Evolutionary conservation across 2,329 filamentous ascomycete genomes (phyloP), one percentile per base, ranked within the genome.

Genomic region (Cercospora janseana): DNA sequence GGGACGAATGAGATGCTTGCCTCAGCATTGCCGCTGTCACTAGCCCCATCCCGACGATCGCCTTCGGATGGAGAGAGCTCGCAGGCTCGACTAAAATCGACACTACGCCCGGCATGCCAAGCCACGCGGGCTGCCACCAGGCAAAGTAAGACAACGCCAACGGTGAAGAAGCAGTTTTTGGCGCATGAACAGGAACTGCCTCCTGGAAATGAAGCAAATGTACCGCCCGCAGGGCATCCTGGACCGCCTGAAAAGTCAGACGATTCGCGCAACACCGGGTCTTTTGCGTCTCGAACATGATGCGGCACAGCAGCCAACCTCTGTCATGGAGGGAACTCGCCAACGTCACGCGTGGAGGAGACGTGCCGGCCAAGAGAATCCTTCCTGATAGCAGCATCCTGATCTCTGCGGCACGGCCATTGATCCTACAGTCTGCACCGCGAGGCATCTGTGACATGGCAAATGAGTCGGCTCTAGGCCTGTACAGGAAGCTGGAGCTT

Each of bases 21-120:
- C 4, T 20, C 20, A 35, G 29, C 26, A 15, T 8, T 26, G 41
- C 24, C 26, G 40, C 24, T 23, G 18, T 28, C 40, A 18, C 26
- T 43, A 43, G 40, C 13, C 32, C 16, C 27, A 12, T 44, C 20
- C 41, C 41, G 41, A 27, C 41, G 41, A 44, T 44, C 41, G 16
- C 16, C 7, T 20, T 32, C 23, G 15, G 31, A n/a, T 13, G 29
- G 12, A 42, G 23, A 24, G 38, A 42, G 20, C 38, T 42, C 38
- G 23, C 24, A 13, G 9, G 27, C 41, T 29, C 41, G 9, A 15
- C 41, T 32, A 16, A 3, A 44, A 31, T 45, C 27, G 42, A 45
- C 28, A 31, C 15, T 12, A 32, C 27, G 42, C 27, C 42, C 42
- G n/a, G 42, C 15, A 4, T 6, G 28, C 42, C 42, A 45, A 45